A percentile compares a stretch with the other conserved stretches of the same genome.
These are phyloP conservation scores for Cladophialophora chaetospira DNA, from an alignment of 2,329 filamentous ascomycete genomes.

Conservation along the genomic window DNA sequence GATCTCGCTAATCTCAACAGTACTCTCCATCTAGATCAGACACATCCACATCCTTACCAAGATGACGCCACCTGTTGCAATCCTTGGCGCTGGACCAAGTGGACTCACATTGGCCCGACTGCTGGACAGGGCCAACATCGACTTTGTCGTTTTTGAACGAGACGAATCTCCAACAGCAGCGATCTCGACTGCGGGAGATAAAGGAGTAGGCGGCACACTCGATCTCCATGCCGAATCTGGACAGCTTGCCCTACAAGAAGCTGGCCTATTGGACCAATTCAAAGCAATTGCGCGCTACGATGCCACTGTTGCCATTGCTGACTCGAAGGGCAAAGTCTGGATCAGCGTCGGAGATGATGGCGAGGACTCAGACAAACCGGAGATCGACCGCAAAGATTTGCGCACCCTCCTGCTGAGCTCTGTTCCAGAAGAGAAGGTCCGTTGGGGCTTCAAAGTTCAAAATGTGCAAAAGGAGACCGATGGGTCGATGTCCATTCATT, in stretches of 20 bases:
- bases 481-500: constrained; percentile 29
- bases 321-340: neutral
- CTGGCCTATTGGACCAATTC: constrained; percentile 32
- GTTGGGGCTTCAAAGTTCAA: constrained; percentile 36
- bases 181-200: constrained; percentile 25
- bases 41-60: too few species aligned
- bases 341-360: constrained; percentile 1
- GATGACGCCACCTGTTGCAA: constrained; percentile 36
- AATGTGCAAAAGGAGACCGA: constrained; percentile 31
- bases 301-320: constrained; percentile 22
- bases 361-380: constrained; percentile 36
- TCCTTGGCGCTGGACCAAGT: constrained; percentile 39
- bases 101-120: constrained; percentile 40
- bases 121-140: constrained; percentile 30
- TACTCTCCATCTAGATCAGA: too few species aligned
- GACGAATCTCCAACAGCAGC: constrained; percentile 34
- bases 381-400: constrained; percentile 46
- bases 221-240: constrained; percentile 32
- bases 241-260: constrained; percentile 32
- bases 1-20: too few species aligned
- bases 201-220: constrained; percentile 21
- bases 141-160: constrained; percentile 34
- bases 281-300: constrained; percentile 25
- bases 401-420: constrained; percentile 41
- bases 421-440: constrained; percentile 38